Evolutionary conservation across 169 alveolate species (phyloP), one percentile per base, ranked within the genome.

Genomic region (Toxoplasma gondii): DNA sequence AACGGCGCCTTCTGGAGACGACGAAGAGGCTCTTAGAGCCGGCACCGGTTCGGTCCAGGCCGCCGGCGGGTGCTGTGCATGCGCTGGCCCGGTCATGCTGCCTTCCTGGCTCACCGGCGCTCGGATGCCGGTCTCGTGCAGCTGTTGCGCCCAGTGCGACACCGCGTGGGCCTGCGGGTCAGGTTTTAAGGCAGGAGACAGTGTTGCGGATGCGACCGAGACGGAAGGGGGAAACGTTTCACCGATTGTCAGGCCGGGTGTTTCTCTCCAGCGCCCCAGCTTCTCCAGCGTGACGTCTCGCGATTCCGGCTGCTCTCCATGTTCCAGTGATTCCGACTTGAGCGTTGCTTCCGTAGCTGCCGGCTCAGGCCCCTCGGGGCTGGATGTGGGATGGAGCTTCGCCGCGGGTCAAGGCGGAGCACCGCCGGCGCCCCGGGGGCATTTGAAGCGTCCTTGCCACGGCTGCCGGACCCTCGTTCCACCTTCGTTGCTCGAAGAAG

Each of bases 51-150:
- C 29, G 44, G 1, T 27, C 10, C 82, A 31, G 82, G 58, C 58
- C 58, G n/a, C 19, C 39, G 12, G 86, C 31, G 86, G 86, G 24
- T 78, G 86, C 24, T 19, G 39, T 45, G 86, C 86, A 38, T n/a
- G 39, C 22, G 39, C 22, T 2, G 86, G 86, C 29, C 86, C 86
- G 4, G 86, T 45, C 27, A 19, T 78, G 2, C 43, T 78, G 29
- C 86, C 86, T 38, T 78, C 86, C 27, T 78, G 86, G 86, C 86
- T 78, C 86, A 38, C 86, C 29, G 86, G 49, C 29, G 86, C 86
- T 7, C 86, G 86, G 44, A 41, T 78, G 39, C 86, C 86, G 2
- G 45, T 38, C 22, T 78, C 43, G 29, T 78, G 83, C 39, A 12
- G 86, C 86, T 19, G 86, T n/a, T 78, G 86, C 74, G 74, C 9